phyloP scores from a whole-genome alignment of 2,329 filamentous ascomycete species.

The Lachnellula subtilissima region DNA sequence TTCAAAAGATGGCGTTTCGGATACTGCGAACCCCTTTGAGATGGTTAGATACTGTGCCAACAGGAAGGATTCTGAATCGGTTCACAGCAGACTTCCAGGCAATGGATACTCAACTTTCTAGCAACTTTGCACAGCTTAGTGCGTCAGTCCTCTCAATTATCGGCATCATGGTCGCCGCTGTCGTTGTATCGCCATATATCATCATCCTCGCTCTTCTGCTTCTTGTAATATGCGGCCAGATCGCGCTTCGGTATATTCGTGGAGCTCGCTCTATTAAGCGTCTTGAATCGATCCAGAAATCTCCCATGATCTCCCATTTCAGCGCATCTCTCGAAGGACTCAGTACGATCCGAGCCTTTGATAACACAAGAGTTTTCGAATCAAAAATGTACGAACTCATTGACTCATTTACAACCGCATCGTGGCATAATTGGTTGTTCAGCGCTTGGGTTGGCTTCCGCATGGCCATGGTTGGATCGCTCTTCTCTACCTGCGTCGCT shows the following conservation, averaged over 20 bases:
- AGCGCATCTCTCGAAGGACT: conserved; percentile 65
- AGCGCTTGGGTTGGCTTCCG: conserved; percentile 68
- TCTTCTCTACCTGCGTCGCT: conserved; percentile 62
- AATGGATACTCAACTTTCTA: conserved; percentile 60
- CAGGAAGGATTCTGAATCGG: conserved; percentile 70
- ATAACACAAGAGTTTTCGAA: conserved; percentile 59
- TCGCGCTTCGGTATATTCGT: conserved; percentile 56
- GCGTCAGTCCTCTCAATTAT: conserved; percentile 51
- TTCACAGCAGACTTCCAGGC: conserved; percentile 72
- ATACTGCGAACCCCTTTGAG: conserved; percentile 66
- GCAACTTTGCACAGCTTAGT: conserved; percentile 54
- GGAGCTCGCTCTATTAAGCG: conserved; percentile 69
- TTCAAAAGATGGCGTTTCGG: conserved; percentile 58
- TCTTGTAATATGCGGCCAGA: conserved; percentile 34
- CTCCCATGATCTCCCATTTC: conserved; percentile 66
- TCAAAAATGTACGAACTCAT: conserved; percentile 63
- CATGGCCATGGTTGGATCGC: conserved; percentile 62
- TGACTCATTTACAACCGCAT: conserved; percentile 61
- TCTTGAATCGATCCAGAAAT: conserved; percentile 69
- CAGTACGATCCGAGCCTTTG: conserved; percentile 68
- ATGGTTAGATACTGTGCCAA: conserved; percentile 73
- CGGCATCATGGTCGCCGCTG: conserved; percentile 58
- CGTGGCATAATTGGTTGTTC: conserved; percentile 53
- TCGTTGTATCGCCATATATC: conserved; percentile 55
- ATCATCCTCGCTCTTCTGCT: conserved; percentile 49